Percentiles rank a stretch among this genome's conserved stretches.
phyloP scores from a whole-genome alignment of 2,329 filamentous ascomycete genomes.

The Monosporascus cannonballus region DNA sequence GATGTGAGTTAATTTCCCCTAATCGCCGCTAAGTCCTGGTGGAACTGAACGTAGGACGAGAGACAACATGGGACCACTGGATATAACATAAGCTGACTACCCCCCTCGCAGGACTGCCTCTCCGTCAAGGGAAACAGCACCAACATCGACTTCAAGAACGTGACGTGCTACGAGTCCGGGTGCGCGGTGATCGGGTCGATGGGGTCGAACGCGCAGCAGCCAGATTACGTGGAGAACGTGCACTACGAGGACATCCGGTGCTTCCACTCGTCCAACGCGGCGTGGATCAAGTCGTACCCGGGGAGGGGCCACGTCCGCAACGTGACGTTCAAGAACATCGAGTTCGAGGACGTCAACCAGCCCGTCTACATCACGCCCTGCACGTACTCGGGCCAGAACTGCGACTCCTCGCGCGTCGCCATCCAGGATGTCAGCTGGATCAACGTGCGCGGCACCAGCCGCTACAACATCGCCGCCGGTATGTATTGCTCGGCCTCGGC shows the following conservation, averaged over 20 bases:
- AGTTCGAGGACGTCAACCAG: conserved; percentile 37
- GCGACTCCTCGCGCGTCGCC: conserved; percentile 33
- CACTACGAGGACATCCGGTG: conserved; percentile 31
- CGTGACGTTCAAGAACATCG: conserved; percentile 37
- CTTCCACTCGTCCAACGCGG: conserved; percentile 33
- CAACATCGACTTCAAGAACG: conserved; percentile 30
- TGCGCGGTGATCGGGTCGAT: conserved; percentile 31
- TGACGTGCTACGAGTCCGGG: conserved; percentile 33
- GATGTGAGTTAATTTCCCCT: conserved; percentile 23
- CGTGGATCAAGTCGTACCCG: conserved; percentile 37
- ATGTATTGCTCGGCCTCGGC: conserved; percentile 36
- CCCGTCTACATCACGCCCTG: conserved; percentile 42
- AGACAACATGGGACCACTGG: too few species aligned
- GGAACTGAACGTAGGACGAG: too few species aligned
- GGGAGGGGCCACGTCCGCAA: conserved; percentile 35
- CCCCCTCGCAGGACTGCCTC: conserved; percentile 30
- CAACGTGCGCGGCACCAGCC: conserved; percentile 42
- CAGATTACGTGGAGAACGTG: conserved; percentile 31
- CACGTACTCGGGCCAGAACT: conserved; percentile 34
- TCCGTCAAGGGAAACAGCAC: conserved; percentile 34
- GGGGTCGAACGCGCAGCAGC: conserved; percentile 26
- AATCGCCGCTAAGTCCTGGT: too few species aligned
- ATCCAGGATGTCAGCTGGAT: conserved; percentile 42
- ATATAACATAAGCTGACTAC: background rate
- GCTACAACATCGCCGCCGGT: conserved; percentile 41